Evolutionary conservation across 371 early-diverging fungal species (phyloP), one percentile per base, ranked within the genome.

Genomic region (Mucor ambiguus): DNA sequence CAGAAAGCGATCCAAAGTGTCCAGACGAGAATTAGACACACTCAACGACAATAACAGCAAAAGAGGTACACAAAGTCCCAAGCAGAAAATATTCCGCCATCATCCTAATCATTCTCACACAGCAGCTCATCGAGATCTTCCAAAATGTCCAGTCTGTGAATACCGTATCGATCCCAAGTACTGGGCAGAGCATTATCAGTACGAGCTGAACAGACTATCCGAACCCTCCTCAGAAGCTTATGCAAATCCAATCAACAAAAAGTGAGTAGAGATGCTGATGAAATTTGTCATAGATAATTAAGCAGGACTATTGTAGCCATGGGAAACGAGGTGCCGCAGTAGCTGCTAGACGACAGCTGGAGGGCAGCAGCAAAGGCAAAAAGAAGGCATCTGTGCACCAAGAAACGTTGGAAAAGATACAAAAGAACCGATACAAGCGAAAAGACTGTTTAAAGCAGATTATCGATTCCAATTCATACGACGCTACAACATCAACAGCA

Each of bases 241-340:
- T 55, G 37, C 63, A 12, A 72, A 69, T 35, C 69, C 74, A 28
- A 41, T 60, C 9, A 63, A 75, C 61, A 67, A 66, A 68, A 75
- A 63, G 75, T 75, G 72, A 38, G 41, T 61, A 58, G 2, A 9
- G 24, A 55, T 61, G 33, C 46, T 12, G 8, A 9, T 33, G 33
- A 9, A 4, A 9, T 33, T 44, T 44, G 4, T 30, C 12, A 11
- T 44, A 32, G 32, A 46, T 29, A 44, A 29, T 14, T 22, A 20
- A 20, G 2, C 0, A 28, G 28, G 5, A 16, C 12, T 58, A 60
- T 32, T 60, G 68, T 32, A 77, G 79, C 11, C 75, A 83, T 68
- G 86, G 85, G 6, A 87, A 85, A 38, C 75, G 88, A 32, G 85
- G 86, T 8, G 88, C 88, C 2, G 88, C 88, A 2, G 78, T 87